These are phyloP conservation scores for Xylariaceae sp. DNA, from an alignment of 2,329 filamentous ascomycete genomes.

Conservation along the genomic window DNA sequence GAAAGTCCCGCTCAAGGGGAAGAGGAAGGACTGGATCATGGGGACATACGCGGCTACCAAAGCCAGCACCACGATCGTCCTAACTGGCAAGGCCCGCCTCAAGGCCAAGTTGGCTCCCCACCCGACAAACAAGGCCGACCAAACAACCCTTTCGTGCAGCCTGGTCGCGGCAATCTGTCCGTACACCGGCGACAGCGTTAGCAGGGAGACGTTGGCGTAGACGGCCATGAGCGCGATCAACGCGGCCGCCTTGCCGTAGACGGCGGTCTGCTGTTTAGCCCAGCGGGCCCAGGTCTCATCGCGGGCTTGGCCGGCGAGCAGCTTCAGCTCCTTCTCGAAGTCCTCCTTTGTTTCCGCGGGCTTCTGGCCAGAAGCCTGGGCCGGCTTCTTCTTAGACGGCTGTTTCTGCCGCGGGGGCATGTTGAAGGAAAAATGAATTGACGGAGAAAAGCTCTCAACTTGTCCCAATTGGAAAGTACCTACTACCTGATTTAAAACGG, in stretches of 20 bases:
- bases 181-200: conserved; percentile 83
- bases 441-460: not conserved
- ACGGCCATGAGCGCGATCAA: conserved; percentile 62
- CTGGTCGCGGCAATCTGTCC: conserved; percentile 77
- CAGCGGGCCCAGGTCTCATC: conserved; percentile 39
- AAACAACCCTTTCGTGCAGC: conserved; percentile 70
- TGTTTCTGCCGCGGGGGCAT: conserved; percentile 37
- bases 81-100: conserved; percentile 50
- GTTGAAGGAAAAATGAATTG: conserved; percentile 3
- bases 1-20: conserved; percentile 64
- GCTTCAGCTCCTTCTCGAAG: conserved; percentile 57
- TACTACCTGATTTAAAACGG: conserved; percentile 10
- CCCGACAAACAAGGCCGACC: conserved; percentile 68
- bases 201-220: conserved; percentile 71
- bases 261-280: conserved; percentile 40
- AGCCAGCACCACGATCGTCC: conserved; percentile 62
- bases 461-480: not conserved
- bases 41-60: conserved; percentile 77
- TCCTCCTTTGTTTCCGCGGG: conserved; percentile 51
- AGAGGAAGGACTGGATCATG: conserved; percentile 71
- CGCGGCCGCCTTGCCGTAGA: conserved; percentile 46
- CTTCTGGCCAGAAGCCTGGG: conserved; percentile 35
- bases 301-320: conserved; percentile 45
- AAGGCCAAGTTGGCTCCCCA: conserved; percentile 69
- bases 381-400: conserved; percentile 27